phyloP scores from a whole-genome alignment of 2,329 filamentous ascomycete genomes.

The Saccharata proteae region DNA sequence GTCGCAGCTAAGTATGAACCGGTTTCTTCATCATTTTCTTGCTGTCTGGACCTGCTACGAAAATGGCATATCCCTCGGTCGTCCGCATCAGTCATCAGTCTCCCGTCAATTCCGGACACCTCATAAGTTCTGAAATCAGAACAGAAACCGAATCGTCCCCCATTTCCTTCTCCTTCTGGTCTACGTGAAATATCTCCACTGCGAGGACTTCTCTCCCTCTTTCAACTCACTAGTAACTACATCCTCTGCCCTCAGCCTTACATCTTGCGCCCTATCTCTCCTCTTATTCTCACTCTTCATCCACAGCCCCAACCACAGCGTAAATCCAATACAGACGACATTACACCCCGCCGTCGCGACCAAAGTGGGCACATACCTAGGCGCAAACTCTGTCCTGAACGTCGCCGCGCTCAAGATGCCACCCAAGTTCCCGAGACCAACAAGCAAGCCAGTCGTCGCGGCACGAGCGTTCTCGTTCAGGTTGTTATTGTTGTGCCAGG shows the following conservation, averaged over 20 bases:
- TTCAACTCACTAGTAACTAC: slow-evolving; percentile 28
- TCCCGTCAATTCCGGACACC: too few relatives aligned
- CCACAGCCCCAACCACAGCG: slow-evolving; percentile 29
- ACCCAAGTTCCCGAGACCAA: slow-evolving; percentile 37
- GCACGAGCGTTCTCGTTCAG: slow-evolving; percentile 38
- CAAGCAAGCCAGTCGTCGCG: slow-evolving; percentile 36
- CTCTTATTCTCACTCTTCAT: slow-evolving; percentile 34
- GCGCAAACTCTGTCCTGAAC: slow-evolving; percentile 37
- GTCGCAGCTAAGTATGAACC: too few relatives aligned
- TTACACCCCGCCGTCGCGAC: slow-evolving; percentile 33
- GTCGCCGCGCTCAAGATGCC: slow-evolving; percentile 35
- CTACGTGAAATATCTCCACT: slow-evolving; percentile 26
- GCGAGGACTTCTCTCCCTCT: slow-evolving; percentile 25
- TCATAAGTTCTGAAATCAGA: too few relatives aligned
- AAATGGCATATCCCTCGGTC: too few relatives aligned
- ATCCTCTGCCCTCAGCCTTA: slow-evolving; percentile 23
- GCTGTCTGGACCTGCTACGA: too few relatives aligned
- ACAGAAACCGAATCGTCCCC: too few relatives aligned
- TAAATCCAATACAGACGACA: slow-evolving; percentile 29
- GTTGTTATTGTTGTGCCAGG: slow-evolving; percentile 43
- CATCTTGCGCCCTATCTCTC: slow-evolving; percentile 27
- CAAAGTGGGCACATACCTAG: slow-evolving; percentile 37
- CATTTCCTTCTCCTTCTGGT: too few relatives aligned
- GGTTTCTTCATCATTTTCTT: too few relatives aligned
- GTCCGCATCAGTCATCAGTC: too few relatives aligned